These are phyloP conservation scores for Magnaporthiopsis incrustans DNA, from an alignment of 2,329 filamentous ascomycete genomes.

Conservation along the genomic window DNA sequence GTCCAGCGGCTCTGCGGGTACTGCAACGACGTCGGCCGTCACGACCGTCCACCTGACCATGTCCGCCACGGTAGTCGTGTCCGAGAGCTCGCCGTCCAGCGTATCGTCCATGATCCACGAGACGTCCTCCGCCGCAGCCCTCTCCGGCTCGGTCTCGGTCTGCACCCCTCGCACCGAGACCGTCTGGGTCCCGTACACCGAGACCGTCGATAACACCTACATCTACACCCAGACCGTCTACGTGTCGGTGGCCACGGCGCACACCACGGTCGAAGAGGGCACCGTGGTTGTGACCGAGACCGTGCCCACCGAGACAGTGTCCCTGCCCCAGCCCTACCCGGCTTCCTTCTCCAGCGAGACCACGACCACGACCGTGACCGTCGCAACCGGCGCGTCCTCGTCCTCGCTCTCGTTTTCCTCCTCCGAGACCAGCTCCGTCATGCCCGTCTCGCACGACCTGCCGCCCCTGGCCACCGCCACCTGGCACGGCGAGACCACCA, in stretches of 20 bases:
- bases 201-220: background rate
- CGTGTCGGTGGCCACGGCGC: background rate
- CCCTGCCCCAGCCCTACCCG: background rate
- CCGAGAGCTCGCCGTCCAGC: background rate
- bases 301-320: conserved; percentile 5
- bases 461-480: conserved; percentile 3
- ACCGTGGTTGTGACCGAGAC: conserved; percentile 5
- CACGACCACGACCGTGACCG: background rate
- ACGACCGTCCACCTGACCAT: background rate
- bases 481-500: conserved; percentile 3
- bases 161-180: conserved; percentile 1
- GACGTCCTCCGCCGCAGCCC: background rate
- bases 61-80: background rate
- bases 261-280: background rate
- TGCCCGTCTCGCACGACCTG: conserved; percentile 1
- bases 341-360: conserved; percentile 3
- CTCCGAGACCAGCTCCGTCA: conserved; percentile 2
- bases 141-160: background rate
- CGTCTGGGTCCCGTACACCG: background rate
- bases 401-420: background rate
- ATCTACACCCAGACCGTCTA: background rate
- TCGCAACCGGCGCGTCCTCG: too few species aligned
- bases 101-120: background rate
- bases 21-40: too few species aligned
- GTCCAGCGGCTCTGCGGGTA: background rate